A percentile compares a stretch with the other conserved stretches of the same genome.
These are phyloP conservation scores for Neurospora sublineolata DNA, from an alignment of 495 filamentous ascomycete genomes.

Conservation along the genomic window DNA sequence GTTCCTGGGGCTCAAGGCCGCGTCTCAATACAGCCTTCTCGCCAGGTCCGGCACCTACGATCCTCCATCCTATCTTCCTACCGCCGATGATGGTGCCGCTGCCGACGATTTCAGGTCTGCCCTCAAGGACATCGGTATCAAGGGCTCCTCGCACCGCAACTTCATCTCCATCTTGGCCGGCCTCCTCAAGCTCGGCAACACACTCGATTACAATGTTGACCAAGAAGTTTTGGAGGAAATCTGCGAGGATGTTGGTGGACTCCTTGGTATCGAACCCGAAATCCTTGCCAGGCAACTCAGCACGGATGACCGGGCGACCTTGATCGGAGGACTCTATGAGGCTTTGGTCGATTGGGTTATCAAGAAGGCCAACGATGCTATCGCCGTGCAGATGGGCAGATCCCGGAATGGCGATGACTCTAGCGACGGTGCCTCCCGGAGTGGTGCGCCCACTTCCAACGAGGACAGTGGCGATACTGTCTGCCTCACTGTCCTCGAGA, in stretches of 20 bases:
- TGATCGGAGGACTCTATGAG: slow-evolving; percentile 85
- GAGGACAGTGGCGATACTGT: slow-evolving; percentile 73
- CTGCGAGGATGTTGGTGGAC: slow-evolving; percentile 79
- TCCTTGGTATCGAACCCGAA: slow-evolving; percentile 80
- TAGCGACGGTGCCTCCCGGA: slow-evolving; percentile 41
- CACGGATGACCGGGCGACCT: slow-evolving; percentile 67
- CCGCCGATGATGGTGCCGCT: slow-evolving; percentile 83
- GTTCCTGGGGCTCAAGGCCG: slow-evolving; percentile 74
- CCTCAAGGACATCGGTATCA: slow-evolving; percentile 84
- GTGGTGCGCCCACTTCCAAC: slow-evolving; percentile 44
- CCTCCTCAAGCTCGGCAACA: slow-evolving; percentile 83
- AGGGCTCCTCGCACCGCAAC: slow-evolving; percentile 65
- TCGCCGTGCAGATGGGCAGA: slow-evolving; percentile 57
- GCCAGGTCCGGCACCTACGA: slow-evolving; percentile 72
- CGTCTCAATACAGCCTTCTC: slow-evolving; percentile 65
- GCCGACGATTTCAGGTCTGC: slow-evolving; percentile 84
- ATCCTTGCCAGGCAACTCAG: slow-evolving; percentile 66
- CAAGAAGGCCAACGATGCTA: slow-evolving; percentile 77
- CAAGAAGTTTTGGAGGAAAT: slow-evolving; percentile 74
- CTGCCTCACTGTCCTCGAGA: slow-evolving; percentile 76
- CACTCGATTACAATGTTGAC: slow-evolving; percentile 73
- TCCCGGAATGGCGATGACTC: slow-evolving; percentile 51
- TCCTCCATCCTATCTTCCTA: slow-evolving; percentile 83
- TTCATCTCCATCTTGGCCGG: slow-evolving; percentile 77
- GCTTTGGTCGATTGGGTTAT: slow-evolving; percentile 93